phyloP scores from a whole-genome alignment of 169 alveolate species.

The Plasmodium fragile region DNA sequence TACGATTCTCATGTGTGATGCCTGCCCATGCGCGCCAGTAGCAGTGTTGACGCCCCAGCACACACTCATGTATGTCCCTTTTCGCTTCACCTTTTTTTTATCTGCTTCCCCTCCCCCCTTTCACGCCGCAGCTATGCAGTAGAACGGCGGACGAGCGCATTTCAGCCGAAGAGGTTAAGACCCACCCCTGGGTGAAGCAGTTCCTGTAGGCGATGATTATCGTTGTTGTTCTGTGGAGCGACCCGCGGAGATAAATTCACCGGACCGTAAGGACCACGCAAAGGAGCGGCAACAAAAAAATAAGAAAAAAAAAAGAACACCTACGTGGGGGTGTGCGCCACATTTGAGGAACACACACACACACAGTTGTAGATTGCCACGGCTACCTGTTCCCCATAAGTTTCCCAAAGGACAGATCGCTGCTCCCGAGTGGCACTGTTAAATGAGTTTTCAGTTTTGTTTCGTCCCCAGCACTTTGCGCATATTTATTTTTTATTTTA shows the following conservation, averaged over 20 bases:
- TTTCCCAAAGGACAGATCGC: not conserved
- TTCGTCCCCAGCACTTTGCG: not conserved
- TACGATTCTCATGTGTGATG: not conserved
- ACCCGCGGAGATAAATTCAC: not conserved
- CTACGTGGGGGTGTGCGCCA: not conserved
- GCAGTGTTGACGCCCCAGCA: not conserved
- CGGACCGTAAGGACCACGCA: not conserved
- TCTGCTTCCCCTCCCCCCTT: not conserved
- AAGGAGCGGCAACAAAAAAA: not conserved
- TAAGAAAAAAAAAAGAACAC: not conserved
- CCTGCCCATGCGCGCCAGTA: not conserved
- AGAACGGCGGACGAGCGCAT: slow-evolving; percentile 64
- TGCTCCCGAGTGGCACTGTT: not conserved
- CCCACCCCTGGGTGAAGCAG: slow-evolving; percentile 71
- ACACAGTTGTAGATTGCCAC: not conserved
- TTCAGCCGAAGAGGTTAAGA: slow-evolving; percentile 63
- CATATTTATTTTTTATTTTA: not conserved
- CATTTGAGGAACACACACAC: not conserved
- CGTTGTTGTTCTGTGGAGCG: not conserved
- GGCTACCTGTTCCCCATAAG: not conserved
- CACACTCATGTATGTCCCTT: not conserved
- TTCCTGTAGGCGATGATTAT: not conserved
- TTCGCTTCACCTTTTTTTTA: not conserved
- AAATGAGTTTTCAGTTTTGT: not conserved
- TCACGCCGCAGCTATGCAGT: slow-evolving; percentile 34